Base-by-base conservation (phyloP, 495 filamentous ascomycete species). In the Podospora fimiseda region DNA sequence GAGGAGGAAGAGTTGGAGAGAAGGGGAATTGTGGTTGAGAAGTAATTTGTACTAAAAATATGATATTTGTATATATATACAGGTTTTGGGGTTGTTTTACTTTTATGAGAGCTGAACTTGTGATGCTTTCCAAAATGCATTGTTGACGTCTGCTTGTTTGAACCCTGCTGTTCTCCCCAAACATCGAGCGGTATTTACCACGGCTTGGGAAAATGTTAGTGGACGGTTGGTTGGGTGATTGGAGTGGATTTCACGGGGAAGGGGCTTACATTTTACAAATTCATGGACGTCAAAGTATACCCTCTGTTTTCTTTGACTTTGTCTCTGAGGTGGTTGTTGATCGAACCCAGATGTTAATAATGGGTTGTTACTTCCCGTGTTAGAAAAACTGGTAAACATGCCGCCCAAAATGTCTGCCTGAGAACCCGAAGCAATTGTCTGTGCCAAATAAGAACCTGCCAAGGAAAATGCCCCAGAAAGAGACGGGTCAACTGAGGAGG, bases 111-210 rank as follows among this genome's bases (percentile, higher is more conserved):
- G 20, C 3, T 27, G 15, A n/a, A 19, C 50, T 43, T 46, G 51
- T 9, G 43, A 45, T 3, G 64, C 52, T 39, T 48, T 30, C 69
- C 74, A 70, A 42, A 87, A 78, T 24, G 84, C 75, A 18, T 49
- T 57, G 54, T 85, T 80, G 6, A 88, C 79, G 59, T 86, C 83
- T 41, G 57, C 65, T 42, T 71, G 72, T 36, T 74, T 73, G 43
- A 83, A 81, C 1, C 84, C 85, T 3, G 85, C 83, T 2, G 78
- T 62, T 9, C 81, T 69, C 0, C 84, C 85, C 0, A 87, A 70
- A 65, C 85, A 88, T 0, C 81, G 74, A 3, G 65, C 74, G 19
- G 56, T 21, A 1, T 50, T 43, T 1, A 55, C 59, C n/a, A 71
- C 21, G 50, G 62, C 69, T 64, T 16, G 19, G 2, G 36, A 1